Evolutionary conservation across 2,329 filamentous ascomycete genomes (phyloP).

Genomic region (Aspergillus brasiliensis): DNA sequence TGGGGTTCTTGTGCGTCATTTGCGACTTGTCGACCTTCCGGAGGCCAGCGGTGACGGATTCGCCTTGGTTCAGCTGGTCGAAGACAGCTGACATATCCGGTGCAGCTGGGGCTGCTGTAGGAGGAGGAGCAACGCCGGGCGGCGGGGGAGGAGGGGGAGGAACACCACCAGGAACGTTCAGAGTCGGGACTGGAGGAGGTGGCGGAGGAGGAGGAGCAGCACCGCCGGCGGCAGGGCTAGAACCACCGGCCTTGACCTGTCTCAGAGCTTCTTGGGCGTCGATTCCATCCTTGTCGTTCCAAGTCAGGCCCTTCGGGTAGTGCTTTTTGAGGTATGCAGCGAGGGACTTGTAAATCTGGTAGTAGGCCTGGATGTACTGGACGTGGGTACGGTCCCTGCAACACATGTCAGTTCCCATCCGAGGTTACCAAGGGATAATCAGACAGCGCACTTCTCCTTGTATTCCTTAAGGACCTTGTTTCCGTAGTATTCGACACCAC

Average conservation of each 20-base stretch:
- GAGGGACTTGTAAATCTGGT: slow-evolving; percentile 83
- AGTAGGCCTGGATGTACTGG: slow-evolving; percentile 91
- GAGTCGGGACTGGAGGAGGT: slow-evolving; percentile 48
- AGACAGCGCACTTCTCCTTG: slow-evolving; percentile 69
- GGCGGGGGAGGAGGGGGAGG: slow-evolving; percentile 69
- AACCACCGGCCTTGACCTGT: slow-evolving; percentile 49
- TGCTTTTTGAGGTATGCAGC: slow-evolving; percentile 81
- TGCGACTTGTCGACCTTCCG: slow-evolving; percentile 92
- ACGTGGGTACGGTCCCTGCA: slow-evolving; percentile 74
- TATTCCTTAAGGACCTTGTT: slow-evolving; percentile 91
- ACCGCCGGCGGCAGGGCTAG: slow-evolving; percentile 38
- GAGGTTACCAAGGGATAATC: neutral
- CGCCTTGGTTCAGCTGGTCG: slow-evolving; percentile 84
- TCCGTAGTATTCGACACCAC: slow-evolving; percentile 87
- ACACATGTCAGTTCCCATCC: slow-evolving; percentile 22
- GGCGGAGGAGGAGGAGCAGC: slow-evolving; percentile 53
- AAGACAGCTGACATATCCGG: slow-evolving; percentile 85
- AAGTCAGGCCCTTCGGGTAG: slow-evolving; percentile 75
- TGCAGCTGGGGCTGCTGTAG: slow-evolving; percentile 45
- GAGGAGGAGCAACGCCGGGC: slow-evolving; percentile 61
- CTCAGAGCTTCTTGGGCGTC: slow-evolving; percentile 71
- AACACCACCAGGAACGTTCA: slow-evolving; percentile 56
- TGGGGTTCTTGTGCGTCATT: slow-evolving; percentile 99
- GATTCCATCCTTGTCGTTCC: slow-evolving; percentile 77
- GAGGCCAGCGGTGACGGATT: slow-evolving; percentile 81